phyloP scores from a whole-genome alignment of 106 monocot species.

The Triglochin maritima region DNA sequence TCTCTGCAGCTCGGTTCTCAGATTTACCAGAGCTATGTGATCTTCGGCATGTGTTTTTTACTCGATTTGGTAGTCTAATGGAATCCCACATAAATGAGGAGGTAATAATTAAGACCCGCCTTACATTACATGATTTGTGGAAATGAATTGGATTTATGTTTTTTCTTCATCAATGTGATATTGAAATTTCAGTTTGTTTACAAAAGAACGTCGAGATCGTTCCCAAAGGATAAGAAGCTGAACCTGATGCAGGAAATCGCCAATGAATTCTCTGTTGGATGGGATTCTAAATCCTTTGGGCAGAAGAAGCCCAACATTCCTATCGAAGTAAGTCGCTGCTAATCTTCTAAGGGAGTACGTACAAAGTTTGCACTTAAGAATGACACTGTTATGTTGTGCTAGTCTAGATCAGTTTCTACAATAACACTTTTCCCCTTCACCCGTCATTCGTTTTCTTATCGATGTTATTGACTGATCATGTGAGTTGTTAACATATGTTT shows the following conservation, averaged over 20 bases:
- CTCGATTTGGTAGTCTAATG: slow-evolving; percentile 35
- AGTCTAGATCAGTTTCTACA: too few species aligned
- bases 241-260: slow-evolving; percentile 64
- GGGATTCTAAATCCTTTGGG: slow-evolving; percentile 37
- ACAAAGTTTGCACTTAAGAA: too few species aligned
- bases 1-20: slow-evolving; percentile 74
- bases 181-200: slow-evolving; percentile 27
- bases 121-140: not conserved
- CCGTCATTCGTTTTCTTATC: too few species aligned
- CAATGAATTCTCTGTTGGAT: slow-evolving; percentile 44
- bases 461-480: too few species aligned
- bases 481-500: too few species aligned
- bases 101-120: slow-evolving; percentile 27
- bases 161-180: not conserved
- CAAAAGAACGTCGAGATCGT: slow-evolving; percentile 39
- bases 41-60: slow-evolving; percentile 44
- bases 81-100: slow-evolving; percentile 43
- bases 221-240: slow-evolving; percentile 50
- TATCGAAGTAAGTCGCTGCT: too few species aligned
- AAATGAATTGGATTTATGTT: not conserved
- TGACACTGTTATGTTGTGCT: too few species aligned
- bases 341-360: not conserved
- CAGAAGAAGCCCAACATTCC: slow-evolving; percentile 2
- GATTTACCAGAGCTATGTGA: slow-evolving; percentile 70
- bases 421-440: too few species aligned